Evolutionary conservation across 768 basidiomycete species (phyloP), one percentile per base, ranked within the genome.

Genomic region (Termitomyces sp.): DNA sequence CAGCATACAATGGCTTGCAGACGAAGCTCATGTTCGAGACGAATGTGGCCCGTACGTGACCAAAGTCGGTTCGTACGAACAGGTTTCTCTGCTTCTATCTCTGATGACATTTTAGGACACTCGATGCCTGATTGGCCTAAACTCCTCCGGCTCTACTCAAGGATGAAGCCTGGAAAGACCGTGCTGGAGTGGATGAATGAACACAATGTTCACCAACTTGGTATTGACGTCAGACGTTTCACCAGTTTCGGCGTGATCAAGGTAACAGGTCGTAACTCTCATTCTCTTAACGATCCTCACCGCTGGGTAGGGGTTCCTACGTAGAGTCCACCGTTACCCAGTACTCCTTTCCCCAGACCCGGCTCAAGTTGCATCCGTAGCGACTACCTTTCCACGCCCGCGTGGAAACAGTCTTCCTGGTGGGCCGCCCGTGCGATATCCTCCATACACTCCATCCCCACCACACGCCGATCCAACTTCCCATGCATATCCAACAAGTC

Each of bases 201-300:
- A 43, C 78, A 93, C 64, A 76, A 85, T 22, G 83, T 94, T 18
- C 80, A 86, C 50, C 73, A 76, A 6, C 70, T 86, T 22, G 92
- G 91, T 2, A 87, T 98, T 53, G 97, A 99, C 68, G 81, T 92
- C 8, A 84, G 96, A 9, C 84, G 97, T n/a, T 97, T 99, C 70
- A 86, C 93, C 18, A 94, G 90, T 60, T 99, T 98, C 66, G 97
- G 97, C 5, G 91, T 98, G 24, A 96, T 99, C 74, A 99, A 99
- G 74, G 90, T 85, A 68, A 62, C n/a, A 20, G 72, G 87, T 85
- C 66, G 60, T 26, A 5, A 38, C n/a, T 13, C n/a, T 47, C n/a
- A 11, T 26, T 49, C 32, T 14, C 36, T 55, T 52, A 38, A 38
- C 41, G 30, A 33, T 41, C 33, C 33, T 60, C 43, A 62, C n/a